Evolutionary conservation across 352 stramenopile species (phyloP), one percentile per base, ranked within the genome.

Genomic region (Phytophthora europaea): DNA sequence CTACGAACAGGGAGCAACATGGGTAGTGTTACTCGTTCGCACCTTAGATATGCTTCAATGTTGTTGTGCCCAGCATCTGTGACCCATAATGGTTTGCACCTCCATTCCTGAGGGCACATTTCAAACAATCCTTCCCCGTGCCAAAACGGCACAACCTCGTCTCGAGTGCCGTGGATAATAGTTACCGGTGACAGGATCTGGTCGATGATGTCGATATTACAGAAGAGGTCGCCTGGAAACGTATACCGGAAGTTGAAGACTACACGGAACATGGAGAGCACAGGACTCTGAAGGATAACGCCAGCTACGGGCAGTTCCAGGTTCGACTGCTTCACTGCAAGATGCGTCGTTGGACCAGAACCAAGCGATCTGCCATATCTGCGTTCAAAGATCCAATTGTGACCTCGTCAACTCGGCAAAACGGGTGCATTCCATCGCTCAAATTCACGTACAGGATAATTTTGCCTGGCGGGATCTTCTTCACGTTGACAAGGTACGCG

Each of bases 111-210:
- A 31, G 80, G 80, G 54, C 97, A 94, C 54, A 89, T 87, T 53
- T 99, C 80, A 68, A 99, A 99, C 8, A 99, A 68, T 47, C 86
- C 88, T 81, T 98, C 91, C 9, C 97, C 97, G 62, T 99, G 97
- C 96, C 97, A 99, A 78, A 99, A 99, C 2, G 98, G 98, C 20
- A 99, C 97, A 5, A 99, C 96, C 87, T 99, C 98, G 81, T 99
- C 98, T 64, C 98, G 89, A 45, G 97, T 99, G 43, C 98, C 98
- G 70, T 99, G 98, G 53, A 99, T 98, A 76, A 99, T 98, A 57
- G 98, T 99, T 26, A 99, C 89, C 9, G 98, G 98, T 61, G 96
- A 99, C 65, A 84, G 81, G 40, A 99, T 81, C 61, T 96, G 76
- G 50, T 93, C 78, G 38, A 98, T 93, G 43, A 94, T 80, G 72